These are phyloP conservation scores for Eleusine indica DNA, from an alignment of 176 grass and related monocot species.

Conservation along the genomic window DNA sequence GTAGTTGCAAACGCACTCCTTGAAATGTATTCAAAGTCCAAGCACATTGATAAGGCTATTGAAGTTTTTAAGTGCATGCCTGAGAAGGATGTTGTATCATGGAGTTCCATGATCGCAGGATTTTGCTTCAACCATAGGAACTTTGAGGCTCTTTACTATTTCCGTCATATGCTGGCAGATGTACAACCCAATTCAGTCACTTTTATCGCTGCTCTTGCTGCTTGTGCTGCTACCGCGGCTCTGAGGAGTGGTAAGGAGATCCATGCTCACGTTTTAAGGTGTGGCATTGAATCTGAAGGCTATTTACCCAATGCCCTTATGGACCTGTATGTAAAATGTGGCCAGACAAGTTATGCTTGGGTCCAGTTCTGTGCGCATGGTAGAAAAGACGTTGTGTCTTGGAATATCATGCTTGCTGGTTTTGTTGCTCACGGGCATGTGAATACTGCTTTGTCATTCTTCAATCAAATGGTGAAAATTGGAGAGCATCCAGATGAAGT, in stretches of 20 bases:
- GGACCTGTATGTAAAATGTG: constrained; percentile 91
- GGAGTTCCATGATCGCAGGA: constrained; percentile 82
- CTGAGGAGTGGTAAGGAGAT: constrained; percentile 85
- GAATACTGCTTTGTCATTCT: constrained; percentile 63
- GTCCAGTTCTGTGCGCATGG: constrained; percentile 60
- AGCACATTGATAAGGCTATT: constrained; percentile 77
- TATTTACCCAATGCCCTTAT: constrained; percentile 83
- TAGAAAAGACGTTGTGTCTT: constrained; percentile 81
- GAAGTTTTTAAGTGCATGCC: constrained; percentile 78
- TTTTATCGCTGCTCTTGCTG: constrained; percentile 72
- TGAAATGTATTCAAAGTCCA: constrained; percentile 91
- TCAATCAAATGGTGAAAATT: constrained; percentile 64
- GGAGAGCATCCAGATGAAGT: constrained; percentile 84
- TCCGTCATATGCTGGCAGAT: constrained; percentile 76
- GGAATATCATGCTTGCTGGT: constrained; percentile 89
- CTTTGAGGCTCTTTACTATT: constrained; percentile 83
- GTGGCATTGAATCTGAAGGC: constrained; percentile 60
- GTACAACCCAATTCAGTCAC: constrained; percentile 82
- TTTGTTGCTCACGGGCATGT: constrained; percentile 65
- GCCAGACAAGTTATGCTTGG: constrained; percentile 75
- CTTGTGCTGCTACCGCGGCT: constrained; percentile 73
- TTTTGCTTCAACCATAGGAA: constrained; percentile 81
- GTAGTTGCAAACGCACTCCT: constrained; percentile 70
- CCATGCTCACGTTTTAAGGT: constrained; percentile 78
- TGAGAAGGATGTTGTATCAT: constrained; percentile 83